Evolutionary conservation across 129 eudicot genomes (phyloP).

Genomic region (Chrysanthemum makinoi): DNA sequence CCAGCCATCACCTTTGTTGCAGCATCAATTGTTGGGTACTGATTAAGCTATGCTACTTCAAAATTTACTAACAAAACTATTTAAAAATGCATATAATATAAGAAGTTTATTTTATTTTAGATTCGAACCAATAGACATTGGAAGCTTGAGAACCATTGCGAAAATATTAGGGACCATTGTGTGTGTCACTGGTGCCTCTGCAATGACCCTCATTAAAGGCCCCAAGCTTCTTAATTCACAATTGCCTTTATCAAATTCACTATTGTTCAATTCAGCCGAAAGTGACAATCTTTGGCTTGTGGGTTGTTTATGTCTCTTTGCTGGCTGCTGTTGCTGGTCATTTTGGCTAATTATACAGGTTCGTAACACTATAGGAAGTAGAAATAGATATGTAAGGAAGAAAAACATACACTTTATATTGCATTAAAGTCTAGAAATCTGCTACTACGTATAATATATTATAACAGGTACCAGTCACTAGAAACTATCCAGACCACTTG

Average conservation of each 20-base stretch:
- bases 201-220: constrained; percentile 72
- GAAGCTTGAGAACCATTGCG: constrained; percentile 59
- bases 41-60: background rate
- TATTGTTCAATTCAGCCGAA: constrained; percentile 20
- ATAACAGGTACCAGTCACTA: constrained; percentile 61
- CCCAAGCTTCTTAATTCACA: constrained; percentile 63
- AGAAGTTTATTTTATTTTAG: constrained; percentile 26
- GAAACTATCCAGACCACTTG: constrained; percentile 63
- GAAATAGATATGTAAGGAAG: no score
- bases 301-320: constrained; percentile 70
- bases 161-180: constrained; percentile 66
- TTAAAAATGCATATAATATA: no score
- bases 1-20: constrained; percentile 82
- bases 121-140: constrained; percentile 52
- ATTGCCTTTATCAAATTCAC: constrained; percentile 35
- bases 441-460: background rate
- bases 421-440: background rate
- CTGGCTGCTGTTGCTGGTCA: constrained; percentile 72
- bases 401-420: background rate
- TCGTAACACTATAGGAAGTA: background rate
- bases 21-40: constrained; percentile 64
- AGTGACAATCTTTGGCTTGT: constrained; percentile 57
- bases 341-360: constrained; percentile 88
- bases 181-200: constrained; percentile 71
- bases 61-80: background rate